Evolutionary conservation across 495 filamentous ascomycete species (phyloP), one percentile per base, ranked within the genome.

Genomic region (Lasiosphaeria miniovina): DNA sequence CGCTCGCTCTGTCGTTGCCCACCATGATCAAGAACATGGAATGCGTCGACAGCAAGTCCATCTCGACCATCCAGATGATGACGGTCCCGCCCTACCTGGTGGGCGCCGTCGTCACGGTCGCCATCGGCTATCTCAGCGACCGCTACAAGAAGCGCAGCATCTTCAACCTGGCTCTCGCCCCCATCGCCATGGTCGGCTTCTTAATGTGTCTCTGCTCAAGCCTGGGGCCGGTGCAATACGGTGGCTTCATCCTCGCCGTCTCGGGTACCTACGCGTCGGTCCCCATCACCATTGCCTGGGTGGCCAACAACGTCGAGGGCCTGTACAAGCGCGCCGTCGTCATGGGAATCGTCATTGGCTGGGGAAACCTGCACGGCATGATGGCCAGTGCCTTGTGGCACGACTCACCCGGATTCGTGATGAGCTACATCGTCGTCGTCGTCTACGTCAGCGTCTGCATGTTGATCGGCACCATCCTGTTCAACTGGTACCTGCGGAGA

Each of bases 281-380:
- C 61, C 74, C 91, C 9, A 91, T 93, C 68, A 91, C 89, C 0
- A 89, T 96, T 54, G 82, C 87, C 4, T 96, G 92, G 92, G 72
- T 85, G 8, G 83, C 82, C 51, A 96, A 96, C 75, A 96, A 96
- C 61, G 83, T 84, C n/a, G 92, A 95, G 71, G 92, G 91, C 17
- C 86, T 90, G 4, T 93, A 93, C 72, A 96, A 96, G 74, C 83
- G 91, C 15, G 92, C 90, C 17, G 83, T 94, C 3, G 86, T 88
- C 0, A 65, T 94, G 3, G 91, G 91, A 0, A 82, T 94, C 45
- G 86, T 93, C 32, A 90, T 93, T 59, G 89, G 90, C 7, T 95
- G 90, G 89, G 91, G 91, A 4, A 96, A 95, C 61, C 75, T 96
- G 12, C 93, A 93, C 71, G 89, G 89, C 12, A 83, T 93, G 41